phyloP scores from a whole-genome alignment of 2,329 filamentous ascomycete species.

The Pseudogymnoascus sp. region DNA sequence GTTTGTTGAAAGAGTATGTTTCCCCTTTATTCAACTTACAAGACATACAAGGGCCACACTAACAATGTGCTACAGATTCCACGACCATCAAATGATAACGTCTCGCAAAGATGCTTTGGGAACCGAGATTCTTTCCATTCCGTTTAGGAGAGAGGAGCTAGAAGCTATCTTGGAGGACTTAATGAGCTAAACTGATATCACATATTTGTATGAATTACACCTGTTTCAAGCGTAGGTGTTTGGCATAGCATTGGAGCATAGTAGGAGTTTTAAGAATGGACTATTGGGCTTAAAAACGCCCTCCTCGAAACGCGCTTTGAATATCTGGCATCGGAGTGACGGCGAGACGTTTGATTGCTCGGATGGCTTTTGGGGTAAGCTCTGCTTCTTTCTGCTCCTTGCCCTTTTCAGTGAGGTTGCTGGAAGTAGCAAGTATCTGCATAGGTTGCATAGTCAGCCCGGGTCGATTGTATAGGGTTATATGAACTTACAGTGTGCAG shows the following conservation, averaged over 20 bases:
- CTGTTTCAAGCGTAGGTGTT: neutral
- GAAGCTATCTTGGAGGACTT: slow-evolving; percentile 80
- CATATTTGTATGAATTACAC: neutral
- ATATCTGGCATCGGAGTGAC: neutral
- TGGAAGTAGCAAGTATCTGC: neutral
- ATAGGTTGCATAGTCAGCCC: neutral
- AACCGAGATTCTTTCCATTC: slow-evolving; percentile 76
- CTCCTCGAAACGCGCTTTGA: neutral
- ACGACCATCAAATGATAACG: slow-evolving; percentile 96
- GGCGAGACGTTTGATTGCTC: neutral
- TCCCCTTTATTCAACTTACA: neutral
- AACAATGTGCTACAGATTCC: slow-evolving; percentile 54
- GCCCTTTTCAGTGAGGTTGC: neutral
- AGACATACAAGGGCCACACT: slow-evolving; percentile 16
- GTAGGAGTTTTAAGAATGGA: neutral
- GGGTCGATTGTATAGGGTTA: neutral
- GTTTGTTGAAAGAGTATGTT: slow-evolving; percentile 79
- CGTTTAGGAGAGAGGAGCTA: slow-evolving; percentile 80
- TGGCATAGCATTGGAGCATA: neutral
- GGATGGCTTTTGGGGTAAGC: neutral
- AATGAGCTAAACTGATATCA: slow-evolving; percentile 21
- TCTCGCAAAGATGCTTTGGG: slow-evolving; percentile 79
- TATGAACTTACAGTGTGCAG: neutral
- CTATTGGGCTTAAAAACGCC: neutral
- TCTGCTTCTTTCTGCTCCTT: neutral